These are phyloP conservation scores for Glutinoglossum americanum DNA, from an alignment of 495 filamentous ascomycete species.

Conservation along the genomic window DNA sequence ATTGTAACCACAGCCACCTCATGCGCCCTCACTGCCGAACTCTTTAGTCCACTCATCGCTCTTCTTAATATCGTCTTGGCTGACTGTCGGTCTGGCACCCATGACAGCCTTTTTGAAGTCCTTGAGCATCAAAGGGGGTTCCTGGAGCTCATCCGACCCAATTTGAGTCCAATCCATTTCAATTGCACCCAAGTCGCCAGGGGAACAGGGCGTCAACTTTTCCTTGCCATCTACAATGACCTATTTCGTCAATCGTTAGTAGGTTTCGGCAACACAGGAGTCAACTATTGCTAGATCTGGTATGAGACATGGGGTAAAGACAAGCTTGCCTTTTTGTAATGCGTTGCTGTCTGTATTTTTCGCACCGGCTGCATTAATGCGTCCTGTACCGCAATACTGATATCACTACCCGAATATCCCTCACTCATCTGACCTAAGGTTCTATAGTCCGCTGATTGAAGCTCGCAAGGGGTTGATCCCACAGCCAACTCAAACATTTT, in stretches of 20 bases:
- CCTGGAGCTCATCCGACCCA: slow-evolving; percentile 58
- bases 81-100: slow-evolving; percentile 71
- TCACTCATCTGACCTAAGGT: slow-evolving; percentile 63
- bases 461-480: slow-evolving; percentile 72
- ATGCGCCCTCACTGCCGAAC: slow-evolving; percentile 84
- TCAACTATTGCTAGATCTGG: neutral
- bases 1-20: slow-evolving; percentile 4
- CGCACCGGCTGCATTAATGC: slow-evolving; percentile 94
- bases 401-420: slow-evolving; percentile 90
- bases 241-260: slow-evolving; percentile 19
- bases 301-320: neutral
- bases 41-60: slow-evolving; percentile 91
- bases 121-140: slow-evolving; percentile 68
- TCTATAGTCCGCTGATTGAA: slow-evolving; percentile 56
- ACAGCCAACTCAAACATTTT: slow-evolving; percentile 95
- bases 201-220: slow-evolving; percentile 82
- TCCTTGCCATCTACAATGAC: slow-evolving; percentile 47
- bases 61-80: slow-evolving; percentile 52
- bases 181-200: slow-evolving; percentile 60
- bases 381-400: slow-evolving; percentile 89
- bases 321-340: slow-evolving; percentile 71
- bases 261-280: neutral
- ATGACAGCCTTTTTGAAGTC: slow-evolving; percentile 91
- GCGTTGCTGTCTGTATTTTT: slow-evolving; percentile 94
- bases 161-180: slow-evolving; percentile 91